Base-by-base conservation (phyloP, 192 early-diverging fungal genomes). In the Piromyces sp. region DNA sequence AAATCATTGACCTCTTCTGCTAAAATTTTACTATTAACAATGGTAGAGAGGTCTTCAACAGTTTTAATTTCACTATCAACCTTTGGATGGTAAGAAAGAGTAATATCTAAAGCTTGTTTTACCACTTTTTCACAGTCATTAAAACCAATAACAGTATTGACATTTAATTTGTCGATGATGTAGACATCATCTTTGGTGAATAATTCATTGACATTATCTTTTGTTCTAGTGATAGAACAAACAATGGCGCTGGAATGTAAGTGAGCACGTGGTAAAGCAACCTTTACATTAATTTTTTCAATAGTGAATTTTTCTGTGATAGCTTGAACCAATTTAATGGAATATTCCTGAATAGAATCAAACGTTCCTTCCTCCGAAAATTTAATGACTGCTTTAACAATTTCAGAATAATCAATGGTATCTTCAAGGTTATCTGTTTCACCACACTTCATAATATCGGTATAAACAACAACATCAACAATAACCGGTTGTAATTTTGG, bases 61-160 rank as follows among this genome's bases (percentile, higher is more conserved):
- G 51, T n/a, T 68, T 68, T 68, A n/a, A 68, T 68, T n/a, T 68
- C 51, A 28, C 51, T 11, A n/a, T 22, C 4, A n/a, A 68, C 26
- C 9, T 68, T 68, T 89, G 86, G 79, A 88, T 85, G 37, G 83
- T 82, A 13, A 91, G 40, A 81, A 94, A 68, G 11, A 11, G 51
- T 94, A 81, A 99, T 84, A 7, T 96, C 86, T 2, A 96, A 92
- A 5, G 92, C 88, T 84, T 99, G 98, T 84, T 95, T 95, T 86
- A 96, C 95, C 82, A 95, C 93, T 29, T 97, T 89, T 86, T 99
- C 98, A 94, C 96, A 97, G 19, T 95, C 92, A 84, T 97, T 95
- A 16, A 99, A 93, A 30, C 98, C 98, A 79, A 99, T 94, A 38
- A 99, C 95, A 29, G 95, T 87, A n/a, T 97, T 89, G 30, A 95